Base-by-base conservation (phyloP, 305 asterid species). In the Fraxinus albicans region DNA sequence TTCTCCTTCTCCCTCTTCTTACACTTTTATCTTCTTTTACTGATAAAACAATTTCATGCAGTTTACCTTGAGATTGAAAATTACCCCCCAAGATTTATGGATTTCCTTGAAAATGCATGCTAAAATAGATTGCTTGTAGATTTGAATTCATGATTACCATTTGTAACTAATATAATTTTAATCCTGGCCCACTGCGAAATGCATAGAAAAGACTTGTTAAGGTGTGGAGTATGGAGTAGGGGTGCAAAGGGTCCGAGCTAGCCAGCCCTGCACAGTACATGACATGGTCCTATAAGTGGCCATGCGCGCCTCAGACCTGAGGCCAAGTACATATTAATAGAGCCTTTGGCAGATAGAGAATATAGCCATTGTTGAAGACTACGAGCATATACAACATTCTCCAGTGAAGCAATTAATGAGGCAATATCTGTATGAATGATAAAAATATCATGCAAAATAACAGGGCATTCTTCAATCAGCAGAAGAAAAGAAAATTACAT, bases 401-500 rank as follows among this genome's bases (percentile, higher is more conserved):
- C 73, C 69, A 17, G 73, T 36, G 73, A 77, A 73, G 74, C 29
- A 21, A 76, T 78, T 83, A 73, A 25, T 69, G 38, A 78, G 81
- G 84, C 73, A 86, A 81, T 84, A 79, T 79, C 36, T 78, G 84
- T 81, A 82, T 82, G 81, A 86, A 83, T 78, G 58, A 83, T 82
- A 67, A 80, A 42, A 29, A 83, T 81, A 81, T 81, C 78, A 81
- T 35, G 83, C 40, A 76, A 70, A 77, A 21, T 67, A 44, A 84
- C 87, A 83, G 79, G 40, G 82, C 81, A 23, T 79, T 12, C 86
- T 79, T 79, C 88, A 85, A 73, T 80, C 77, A 86, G 84, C 82
- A 55, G 85, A 80, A 89, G 90, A 87, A 77, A 85, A 79, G 50
- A 86, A 82, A 82, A 86, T 50, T 75, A 88, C 89, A 77, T 86